Base-by-base conservation (phyloP, 108 stramenopile genomes). In the Cylindrotheca fusiformis region DNA sequence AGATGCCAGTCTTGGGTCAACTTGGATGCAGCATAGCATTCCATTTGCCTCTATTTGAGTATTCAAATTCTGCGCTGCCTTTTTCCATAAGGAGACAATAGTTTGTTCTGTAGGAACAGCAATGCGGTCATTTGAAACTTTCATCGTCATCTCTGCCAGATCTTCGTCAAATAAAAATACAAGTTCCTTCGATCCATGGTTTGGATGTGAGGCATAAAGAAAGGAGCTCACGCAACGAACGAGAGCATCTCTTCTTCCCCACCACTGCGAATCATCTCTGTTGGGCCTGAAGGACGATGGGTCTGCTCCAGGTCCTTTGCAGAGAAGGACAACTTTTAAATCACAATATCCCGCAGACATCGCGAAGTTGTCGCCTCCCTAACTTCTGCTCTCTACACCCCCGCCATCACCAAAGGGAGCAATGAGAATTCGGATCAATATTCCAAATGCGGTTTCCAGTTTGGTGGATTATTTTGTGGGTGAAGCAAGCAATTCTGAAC, bases 181-280 rank as follows among this genome's bases (percentile, higher is more conserved):
- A 49, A 90, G 50, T 30, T 89, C 76, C 30, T 64, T 59, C 53
- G 59, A 31, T 14, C 17, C 48, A 25, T 23, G 8, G 14, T 54
- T 45, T 2, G 81, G 75, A 10, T 14, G 36, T 10, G 36, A 14
- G n/a, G 83, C 82, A 66, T 76, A 81, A 20, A 91, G 70, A 62
- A 83, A 78, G 29, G 85, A 54, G 2, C 82, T 64, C 20, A 84
- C 81, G 57, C 85, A 86, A 52, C 90, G 60, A 1, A 84, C 90
- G 10, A 88, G 68, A 23, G 90, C 90, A 75, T 91, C 90, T 46
- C 87, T 60, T 22, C 86, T 77, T 58, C 74, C 58, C 68, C 86
- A 81, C 73, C 85, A 91, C 58, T 85, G 80, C 20, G 65, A 65
- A 55, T 87, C 90, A 55, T 91, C 90, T 32, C 80, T 70, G 48